Percentiles rank a stretch among this genome's conserved stretches.
phyloP scores from a whole-genome alignment of 192 early-diverging fungal species.

The Umbelopsis ramanniana region DNA sequence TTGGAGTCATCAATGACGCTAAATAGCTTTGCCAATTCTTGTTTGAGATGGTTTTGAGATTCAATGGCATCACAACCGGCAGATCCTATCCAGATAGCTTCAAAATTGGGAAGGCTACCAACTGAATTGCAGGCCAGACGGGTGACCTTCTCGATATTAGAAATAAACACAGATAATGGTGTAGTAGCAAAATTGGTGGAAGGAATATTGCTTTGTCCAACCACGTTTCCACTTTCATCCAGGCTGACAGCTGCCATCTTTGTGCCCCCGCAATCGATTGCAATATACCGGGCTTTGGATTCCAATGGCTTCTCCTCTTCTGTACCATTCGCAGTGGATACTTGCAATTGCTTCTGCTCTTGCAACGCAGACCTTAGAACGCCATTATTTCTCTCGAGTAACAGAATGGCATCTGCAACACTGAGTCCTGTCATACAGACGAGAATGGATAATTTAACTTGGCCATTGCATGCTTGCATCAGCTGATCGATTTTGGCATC shows the following conservation, averaged over 20 bases:
- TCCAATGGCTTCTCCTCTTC: neutral
- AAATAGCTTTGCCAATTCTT: neutral
- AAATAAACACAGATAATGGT: neutral
- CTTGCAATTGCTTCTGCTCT: neutral
- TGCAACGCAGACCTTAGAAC: slow-evolving; percentile 18
- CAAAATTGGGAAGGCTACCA: neutral
- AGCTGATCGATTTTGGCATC: slow-evolving; percentile 3
- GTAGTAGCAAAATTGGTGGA: slow-evolving; percentile 23
- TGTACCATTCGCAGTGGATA: neutral
- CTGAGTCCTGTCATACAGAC: slow-evolving; percentile 19
- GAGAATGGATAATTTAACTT: slow-evolving; percentile 26
- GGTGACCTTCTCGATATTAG: neutral
- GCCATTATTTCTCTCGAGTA: neutral
- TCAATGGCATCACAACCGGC: slow-evolving; percentile 18
- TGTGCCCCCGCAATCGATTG: slow-evolving; percentile 25
- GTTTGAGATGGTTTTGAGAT: neutral
- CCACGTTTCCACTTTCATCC: slow-evolving; percentile 1
- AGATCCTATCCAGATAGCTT: slow-evolving; percentile 22
- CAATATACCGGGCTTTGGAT: neutral
- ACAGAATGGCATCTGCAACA: neutral
- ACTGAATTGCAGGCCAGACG: neutral
- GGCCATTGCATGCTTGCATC: slow-evolving; percentile 24
- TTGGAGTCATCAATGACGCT: neutral
- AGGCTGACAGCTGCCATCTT: slow-evolving; percentile 21
- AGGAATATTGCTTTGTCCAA: neutral